Evolutionary conservation across 2,329 filamentous ascomycete genomes (phyloP), one percentile per base, ranked within the genome.

Genomic region (Aspergillus carbonarius): DNA sequence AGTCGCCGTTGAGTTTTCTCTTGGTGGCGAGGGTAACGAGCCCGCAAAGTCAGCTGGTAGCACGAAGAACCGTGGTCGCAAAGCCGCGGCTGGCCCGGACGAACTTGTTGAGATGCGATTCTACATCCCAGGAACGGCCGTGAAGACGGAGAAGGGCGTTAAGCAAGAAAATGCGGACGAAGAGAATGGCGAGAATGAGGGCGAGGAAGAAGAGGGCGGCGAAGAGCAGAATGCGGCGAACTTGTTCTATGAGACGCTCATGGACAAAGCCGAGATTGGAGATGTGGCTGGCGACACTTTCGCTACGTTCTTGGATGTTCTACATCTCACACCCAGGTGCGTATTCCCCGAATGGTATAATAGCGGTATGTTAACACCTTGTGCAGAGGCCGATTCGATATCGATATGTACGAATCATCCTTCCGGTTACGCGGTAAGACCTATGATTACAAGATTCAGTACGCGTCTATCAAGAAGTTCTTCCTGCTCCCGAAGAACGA

Each of bases 361-460:
- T 23, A 30, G 17, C 52, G 27, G 18, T 30, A 5, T 32, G 35
- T 61, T 70, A 54, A 69, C 42, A 18, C 20, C 58, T 51, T 40
- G 52, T 62, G 61, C 77, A 93, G 95, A 90, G 96, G 95, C 75
- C 93, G 95, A 66, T 99, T 99, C 83, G 95, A 98, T 76, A 96
- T 99, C 79, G 95, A 99, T 76, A 96, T 99, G 90, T 99, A 99
- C 84, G 95, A 98, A 77, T 89, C 87, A 15, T 98, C 95, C 2
- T 98, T 99, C 84, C 90, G 95, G 63, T 85, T 99, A 62, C 93
- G 95, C 65, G 95, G 95, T 71, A 99, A 99, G 81, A 99, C 95
- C 23, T 99, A 99, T 82, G 96, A 99, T 81, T 99, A 99, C 86
- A 99, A 99, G 85, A 98, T 99, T 66, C 92, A 97, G 75, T 99